A percentile compares a stretch with the other conserved stretches of the same genome.
Evolutionary conservation across 805 yeast species (phyloP).

Genomic region (Candida maris): DNA sequence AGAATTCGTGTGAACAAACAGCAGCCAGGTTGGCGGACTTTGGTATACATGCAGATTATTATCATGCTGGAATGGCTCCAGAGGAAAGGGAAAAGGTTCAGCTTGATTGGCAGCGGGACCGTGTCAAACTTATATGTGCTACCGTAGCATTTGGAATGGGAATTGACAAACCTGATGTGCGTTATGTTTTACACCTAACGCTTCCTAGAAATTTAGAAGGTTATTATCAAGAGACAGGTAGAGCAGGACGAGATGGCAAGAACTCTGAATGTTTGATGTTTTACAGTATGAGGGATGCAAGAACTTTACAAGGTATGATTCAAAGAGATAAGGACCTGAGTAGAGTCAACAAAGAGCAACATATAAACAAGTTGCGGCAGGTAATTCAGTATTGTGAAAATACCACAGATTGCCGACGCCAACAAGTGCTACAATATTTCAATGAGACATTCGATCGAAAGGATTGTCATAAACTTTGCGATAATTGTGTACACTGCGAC

Average conservation of each 20-base stretch:
- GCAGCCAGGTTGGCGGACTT: slow-evolving; percentile 52
- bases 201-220: slow-evolving; percentile 92
- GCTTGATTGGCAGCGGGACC: slow-evolving; percentile 72
- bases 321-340: slow-evolving; percentile 69
- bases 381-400: slow-evolving; percentile 93
- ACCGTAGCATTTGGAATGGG: slow-evolving; percentile 99
- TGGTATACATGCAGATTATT: slow-evolving; percentile 70
- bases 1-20: slow-evolving; percentile 81
- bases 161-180: slow-evolving; percentile 92
- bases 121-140: slow-evolving; percentile 81
- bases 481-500: slow-evolving; percentile 63
- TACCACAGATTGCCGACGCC: slow-evolving; percentile 82
- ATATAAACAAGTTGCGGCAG: slow-evolving; percentile 69
- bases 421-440: slow-evolving; percentile 85
- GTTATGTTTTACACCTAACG: slow-evolving; percentile 85
- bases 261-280: slow-evolving; percentile 79
- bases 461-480: slow-evolving; percentile 73
- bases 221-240: slow-evolving; percentile 95
- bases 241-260: slow-evolving; percentile 96
- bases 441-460: slow-evolving; percentile 72
- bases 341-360: slow-evolving; percentile 65
- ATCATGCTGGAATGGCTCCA: slow-evolving; percentile 93
- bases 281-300: slow-evolving; percentile 76
- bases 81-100: slow-evolving; percentile 74
- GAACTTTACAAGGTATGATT: slow-evolving; percentile 71